These are phyloP conservation scores for Neofusicoccum parvum DNA, from an alignment of 2,329 filamentous ascomycete genomes.

Conservation along the genomic window DNA sequence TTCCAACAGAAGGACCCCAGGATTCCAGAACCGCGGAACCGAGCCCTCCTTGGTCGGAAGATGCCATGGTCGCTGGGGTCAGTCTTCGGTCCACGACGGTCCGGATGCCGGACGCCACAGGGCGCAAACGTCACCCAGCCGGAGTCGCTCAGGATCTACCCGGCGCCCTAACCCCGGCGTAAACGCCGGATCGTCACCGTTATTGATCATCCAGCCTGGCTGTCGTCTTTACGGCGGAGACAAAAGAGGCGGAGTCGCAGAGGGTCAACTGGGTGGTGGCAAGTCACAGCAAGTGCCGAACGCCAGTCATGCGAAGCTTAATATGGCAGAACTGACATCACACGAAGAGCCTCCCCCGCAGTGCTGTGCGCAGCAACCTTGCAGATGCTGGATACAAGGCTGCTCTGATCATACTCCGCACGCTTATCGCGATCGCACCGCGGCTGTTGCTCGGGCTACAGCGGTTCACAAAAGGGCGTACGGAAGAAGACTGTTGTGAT, in stretches of 20 bases:
- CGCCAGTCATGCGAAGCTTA: not conserved
- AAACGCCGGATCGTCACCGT: slow-evolving; percentile 6
- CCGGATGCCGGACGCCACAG: slow-evolving; percentile 14
- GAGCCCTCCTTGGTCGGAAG: not conserved
- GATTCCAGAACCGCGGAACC: slow-evolving; percentile 3
- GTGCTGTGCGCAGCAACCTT: not conserved
- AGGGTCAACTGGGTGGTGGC: not conserved
- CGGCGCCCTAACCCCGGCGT: not conserved
- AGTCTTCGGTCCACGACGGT: slow-evolving; percentile 1
- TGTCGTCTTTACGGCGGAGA: no score
- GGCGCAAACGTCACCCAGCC: not conserved
- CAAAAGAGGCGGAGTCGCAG: no score
- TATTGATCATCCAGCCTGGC: no score
- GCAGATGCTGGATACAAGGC: no score
- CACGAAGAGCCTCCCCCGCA: not conserved
- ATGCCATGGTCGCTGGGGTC: slow-evolving; percentile 3
- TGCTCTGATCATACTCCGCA: no score
- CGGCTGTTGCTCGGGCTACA: no score
- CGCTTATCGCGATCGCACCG: no score
- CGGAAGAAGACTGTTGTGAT: no score
- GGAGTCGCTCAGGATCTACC: not conserved
- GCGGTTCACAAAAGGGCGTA: no score
- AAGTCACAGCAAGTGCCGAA: not conserved
- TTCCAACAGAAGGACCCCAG: not conserved
- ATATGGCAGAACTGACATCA: not conserved